Percentiles rank a stretch among this genome's conserved stretches.
Evolutionary conservation across 2,329 filamentous ascomycete genomes (phyloP).

Genomic region (Pleomassaria siparia): DNA sequence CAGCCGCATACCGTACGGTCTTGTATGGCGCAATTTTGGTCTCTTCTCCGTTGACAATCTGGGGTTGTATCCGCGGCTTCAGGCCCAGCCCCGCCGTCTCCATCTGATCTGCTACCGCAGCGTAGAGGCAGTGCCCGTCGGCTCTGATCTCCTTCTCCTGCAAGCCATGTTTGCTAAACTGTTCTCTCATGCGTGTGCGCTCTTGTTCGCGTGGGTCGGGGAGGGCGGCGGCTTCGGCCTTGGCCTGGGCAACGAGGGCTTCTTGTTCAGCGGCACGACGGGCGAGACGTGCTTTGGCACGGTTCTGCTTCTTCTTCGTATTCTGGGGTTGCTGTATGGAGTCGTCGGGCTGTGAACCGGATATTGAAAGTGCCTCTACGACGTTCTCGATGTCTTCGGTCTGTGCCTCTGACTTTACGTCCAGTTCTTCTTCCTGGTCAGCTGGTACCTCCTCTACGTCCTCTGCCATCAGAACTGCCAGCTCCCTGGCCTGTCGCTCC

Average conservation of each 20-base stretch:
- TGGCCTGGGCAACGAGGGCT: constrained; percentile 66
- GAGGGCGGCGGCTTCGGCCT: constrained; percentile 65
- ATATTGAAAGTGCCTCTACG: constrained; percentile 18
- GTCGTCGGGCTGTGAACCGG: constrained; percentile 1
- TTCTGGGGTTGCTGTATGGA: constrained; percentile 8
- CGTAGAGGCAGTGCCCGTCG: constrained; percentile 94
- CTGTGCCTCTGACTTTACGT: constrained; percentile 7
- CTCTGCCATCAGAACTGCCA: constrained; percentile 44
- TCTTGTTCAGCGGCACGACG: constrained; percentile 84
- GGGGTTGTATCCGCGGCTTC: constrained; percentile 37
- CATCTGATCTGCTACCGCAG: constrained; percentile 85
- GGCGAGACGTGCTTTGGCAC: constrained; percentile 88
- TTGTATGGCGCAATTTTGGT: constrained; percentile 55
- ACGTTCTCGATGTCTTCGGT: constrained; percentile 17
- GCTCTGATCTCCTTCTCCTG: constrained; percentile 78
- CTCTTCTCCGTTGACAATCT: constrained; percentile 21
- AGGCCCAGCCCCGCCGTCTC: constrained; percentile 43
- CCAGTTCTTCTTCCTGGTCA: constrained; percentile 8
- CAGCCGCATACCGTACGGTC: constrained; percentile 68
- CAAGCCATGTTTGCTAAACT: constrained; percentile 65
- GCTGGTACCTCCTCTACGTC: constrained; percentile 33
- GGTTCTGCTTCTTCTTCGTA: constrained; percentile 72
- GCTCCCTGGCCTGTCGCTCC: constrained; percentile 56
- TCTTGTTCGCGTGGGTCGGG: constrained; percentile 44
- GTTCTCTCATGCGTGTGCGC: constrained; percentile 63